Conservation (phyloP, 257 asterid genomes). For the Petrea volubilis region DNA sequence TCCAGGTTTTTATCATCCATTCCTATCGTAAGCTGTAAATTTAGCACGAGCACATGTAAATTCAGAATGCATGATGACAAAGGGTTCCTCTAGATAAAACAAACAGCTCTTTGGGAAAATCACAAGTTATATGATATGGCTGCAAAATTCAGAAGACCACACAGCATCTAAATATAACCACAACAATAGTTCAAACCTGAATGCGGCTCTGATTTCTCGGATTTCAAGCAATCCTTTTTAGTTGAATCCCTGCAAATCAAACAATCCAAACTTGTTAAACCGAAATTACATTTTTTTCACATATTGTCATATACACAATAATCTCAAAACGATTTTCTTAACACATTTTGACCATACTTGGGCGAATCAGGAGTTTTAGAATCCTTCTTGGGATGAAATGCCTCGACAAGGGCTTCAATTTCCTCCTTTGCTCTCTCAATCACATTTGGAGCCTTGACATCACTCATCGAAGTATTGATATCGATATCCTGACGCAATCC, state of each 20-base stretch:
- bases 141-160: neutral
- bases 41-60: neutral
- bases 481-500: constrained; percentile 69
- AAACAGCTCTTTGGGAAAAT: neutral
- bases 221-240: constrained; percentile 25
- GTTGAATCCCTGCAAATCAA: constrained; percentile 40
- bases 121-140: neutral
- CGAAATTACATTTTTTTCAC: neutral
- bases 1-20: neutral
- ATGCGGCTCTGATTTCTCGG: constrained; percentile 33
- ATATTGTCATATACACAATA: neutral
- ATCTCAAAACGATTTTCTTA: neutral
- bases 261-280: constrained; percentile 8
- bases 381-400: constrained; percentile 63
- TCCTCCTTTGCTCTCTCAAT: constrained; percentile 85
- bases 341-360: constrained; percentile 35
- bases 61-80: neutral
- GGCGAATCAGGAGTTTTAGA: constrained; percentile 12
- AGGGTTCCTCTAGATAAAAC: neutral
- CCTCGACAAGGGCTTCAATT: constrained; percentile 67
- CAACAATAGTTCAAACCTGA: constrained; percentile 20
- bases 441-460: constrained; percentile 76
- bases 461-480: constrained; percentile 45
- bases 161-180: neutral
- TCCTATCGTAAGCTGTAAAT: neutral